These are phyloP conservation scores for Candida tetrigidarum DNA, from an alignment of 1,139 yeast genomes.

Conservation along the genomic window DNA sequence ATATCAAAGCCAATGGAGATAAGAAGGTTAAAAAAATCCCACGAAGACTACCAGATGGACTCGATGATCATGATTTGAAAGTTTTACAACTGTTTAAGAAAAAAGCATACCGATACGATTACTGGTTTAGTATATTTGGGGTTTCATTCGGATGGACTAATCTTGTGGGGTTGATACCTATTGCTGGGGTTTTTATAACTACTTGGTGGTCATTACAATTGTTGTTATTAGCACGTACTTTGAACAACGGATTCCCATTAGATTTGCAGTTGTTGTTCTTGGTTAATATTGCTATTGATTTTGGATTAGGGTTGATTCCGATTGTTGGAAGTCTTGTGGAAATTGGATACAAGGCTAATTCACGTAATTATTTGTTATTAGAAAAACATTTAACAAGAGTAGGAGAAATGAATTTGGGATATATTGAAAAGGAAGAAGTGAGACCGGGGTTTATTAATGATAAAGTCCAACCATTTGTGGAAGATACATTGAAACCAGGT, in stretches of 20 bases:
- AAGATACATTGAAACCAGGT: constrained; percentile 28
- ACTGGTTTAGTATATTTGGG: constrained; percentile 45
- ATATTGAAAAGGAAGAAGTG: constrained; percentile 35
- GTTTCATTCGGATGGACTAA: constrained; percentile 46
- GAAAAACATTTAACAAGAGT: constrained; percentile 44
- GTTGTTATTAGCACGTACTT: constrained; percentile 29
- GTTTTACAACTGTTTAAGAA: constrained; percentile 34
- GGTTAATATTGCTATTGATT: constrained; percentile 44
- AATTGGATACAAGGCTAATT: constrained; percentile 73
- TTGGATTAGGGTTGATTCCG: constrained; percentile 67
- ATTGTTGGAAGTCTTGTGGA: constrained; percentile 71
- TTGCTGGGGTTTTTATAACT: constrained; percentile 39
- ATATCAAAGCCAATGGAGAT: constrained; percentile 24
- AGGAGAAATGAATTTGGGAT: constrained; percentile 43
- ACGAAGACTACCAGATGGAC: constrained; percentile 42
- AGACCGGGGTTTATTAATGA: constrained; percentile 47
- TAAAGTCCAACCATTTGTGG: constrained; percentile 38
- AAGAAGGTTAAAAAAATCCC: constrained; percentile 33
- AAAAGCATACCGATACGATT: constrained; percentile 46
- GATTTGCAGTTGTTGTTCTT: constrained; percentile 42
- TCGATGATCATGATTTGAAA: constrained; percentile 33
- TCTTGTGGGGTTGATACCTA: constrained; percentile 43
- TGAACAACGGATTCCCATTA: constrained; percentile 48
- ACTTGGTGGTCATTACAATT: constrained; percentile 44
- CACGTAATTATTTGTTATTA: constrained; percentile 54